Conservation (phyloP, 2,329 filamentous ascomycete genomes). For the Pochonia chlamydosporia region DNA sequence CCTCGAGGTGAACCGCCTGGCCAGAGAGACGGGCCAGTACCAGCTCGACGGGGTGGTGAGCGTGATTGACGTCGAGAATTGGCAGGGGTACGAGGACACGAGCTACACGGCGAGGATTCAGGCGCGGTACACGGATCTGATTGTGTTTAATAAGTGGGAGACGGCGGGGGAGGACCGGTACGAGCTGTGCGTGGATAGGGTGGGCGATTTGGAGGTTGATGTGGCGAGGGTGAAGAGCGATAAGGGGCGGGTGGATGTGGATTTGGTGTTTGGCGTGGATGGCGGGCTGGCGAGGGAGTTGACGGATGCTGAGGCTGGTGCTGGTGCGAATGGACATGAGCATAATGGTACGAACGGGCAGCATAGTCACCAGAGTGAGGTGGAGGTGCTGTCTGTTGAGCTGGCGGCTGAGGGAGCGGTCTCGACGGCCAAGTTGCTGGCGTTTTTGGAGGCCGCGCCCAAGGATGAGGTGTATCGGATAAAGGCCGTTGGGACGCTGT, state of each 20-base stretch:
- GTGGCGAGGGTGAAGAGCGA: conserved; percentile 80
- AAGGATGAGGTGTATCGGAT: conserved; percentile 97
- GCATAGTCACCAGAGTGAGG: conserved; percentile 70
- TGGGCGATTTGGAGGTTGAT: conserved; percentile 77
- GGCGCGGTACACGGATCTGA: conserved; percentile 82
- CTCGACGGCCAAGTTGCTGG: conserved; percentile 57
- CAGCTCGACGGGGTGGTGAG: conserved; percentile 81
- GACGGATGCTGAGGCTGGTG: conserved; percentile 36
- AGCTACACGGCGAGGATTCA: conserved; percentile 85
- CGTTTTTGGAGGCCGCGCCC: conserved; percentile 65
- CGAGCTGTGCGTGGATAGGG: conserved; percentile 70
- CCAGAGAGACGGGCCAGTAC: conserved; percentile 62
- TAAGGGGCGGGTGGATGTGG: conserved; percentile 70
- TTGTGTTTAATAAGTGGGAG: conserved; percentile 95
- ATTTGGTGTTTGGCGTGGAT: conserved; percentile 83
- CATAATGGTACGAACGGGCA: no score
- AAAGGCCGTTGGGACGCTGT: conserved; percentile 60
- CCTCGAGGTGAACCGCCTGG: conserved; percentile 80
- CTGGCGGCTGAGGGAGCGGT: conserved; percentile 43
- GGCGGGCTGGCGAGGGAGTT: conserved; percentile 62
- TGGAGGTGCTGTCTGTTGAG: conserved; percentile 84
- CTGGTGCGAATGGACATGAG: no score
- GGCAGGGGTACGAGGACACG: conserved; percentile 86
- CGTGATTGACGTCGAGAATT: conserved; percentile 93
- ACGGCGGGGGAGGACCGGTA: conserved; percentile 64